Conservation (phyloP, 2,329 filamentous ascomycete genomes). For the Lasiodiplodia sp. region DNA sequence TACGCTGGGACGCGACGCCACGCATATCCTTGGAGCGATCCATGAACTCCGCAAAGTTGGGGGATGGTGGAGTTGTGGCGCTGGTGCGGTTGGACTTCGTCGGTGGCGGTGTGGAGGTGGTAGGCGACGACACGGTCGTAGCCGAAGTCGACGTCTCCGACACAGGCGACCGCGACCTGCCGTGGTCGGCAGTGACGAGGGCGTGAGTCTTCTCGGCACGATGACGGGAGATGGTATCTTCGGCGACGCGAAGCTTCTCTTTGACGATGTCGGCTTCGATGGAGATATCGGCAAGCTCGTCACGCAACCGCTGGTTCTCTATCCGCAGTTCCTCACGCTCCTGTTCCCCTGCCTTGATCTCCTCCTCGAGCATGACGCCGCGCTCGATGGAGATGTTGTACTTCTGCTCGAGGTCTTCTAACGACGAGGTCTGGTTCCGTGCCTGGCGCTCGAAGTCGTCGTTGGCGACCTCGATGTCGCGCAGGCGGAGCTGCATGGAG, state of each 20-base stretch:
- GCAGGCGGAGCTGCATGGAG: slow-evolving; percentile 79
- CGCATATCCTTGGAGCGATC: slow-evolving; percentile 55
- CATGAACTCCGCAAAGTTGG: slow-evolving; percentile 89
- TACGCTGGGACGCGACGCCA: slow-evolving; percentile 50
- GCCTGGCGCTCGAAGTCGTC: slow-evolving; percentile 98
- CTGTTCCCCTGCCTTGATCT: slow-evolving; percentile 88
- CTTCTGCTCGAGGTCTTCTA: slow-evolving; percentile 97
- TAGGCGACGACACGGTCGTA: slow-evolving; percentile 71
- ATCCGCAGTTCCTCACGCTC: slow-evolving; percentile 90
- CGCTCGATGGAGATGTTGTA: slow-evolving; percentile 95
- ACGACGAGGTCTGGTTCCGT: slow-evolving; percentile 90
- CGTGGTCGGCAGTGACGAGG: slow-evolving; percentile 56
- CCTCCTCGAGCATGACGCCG: slow-evolving; percentile 91
- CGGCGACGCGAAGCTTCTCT: slow-evolving; percentile 84
- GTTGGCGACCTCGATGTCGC: slow-evolving; percentile 97
- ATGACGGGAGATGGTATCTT: slow-evolving; percentile 58
- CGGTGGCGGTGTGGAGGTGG: slow-evolving; percentile 83
- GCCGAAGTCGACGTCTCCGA: slow-evolving; percentile 81
- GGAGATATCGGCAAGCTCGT: slow-evolving; percentile 91
- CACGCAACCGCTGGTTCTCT: slow-evolving; percentile 85
- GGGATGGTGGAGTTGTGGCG: slow-evolving; percentile 79
- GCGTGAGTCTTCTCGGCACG: slow-evolving; percentile 60
- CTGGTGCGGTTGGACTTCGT: slow-evolving; percentile 66
- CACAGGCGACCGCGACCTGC: slow-evolving; percentile 69
- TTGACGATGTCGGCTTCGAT: slow-evolving; percentile 94